These are phyloP conservation scores for Fabrea salina DNA, from an alignment of 169 alveolate species.

Conservation along the genomic window DNA sequence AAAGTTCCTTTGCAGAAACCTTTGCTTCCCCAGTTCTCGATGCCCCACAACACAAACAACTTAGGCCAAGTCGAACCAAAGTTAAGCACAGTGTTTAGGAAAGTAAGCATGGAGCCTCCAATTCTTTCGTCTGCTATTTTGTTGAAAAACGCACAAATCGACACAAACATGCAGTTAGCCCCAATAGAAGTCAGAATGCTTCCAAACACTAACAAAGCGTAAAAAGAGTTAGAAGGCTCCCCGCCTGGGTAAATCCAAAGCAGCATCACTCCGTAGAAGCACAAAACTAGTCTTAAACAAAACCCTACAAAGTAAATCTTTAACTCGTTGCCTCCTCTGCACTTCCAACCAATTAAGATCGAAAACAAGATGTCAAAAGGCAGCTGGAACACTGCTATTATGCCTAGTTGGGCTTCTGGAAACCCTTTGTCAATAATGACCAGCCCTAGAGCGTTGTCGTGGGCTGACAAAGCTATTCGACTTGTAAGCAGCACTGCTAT, in stretches of 20 bases:
- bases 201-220: background rate
- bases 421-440: conserved; percentile 13
- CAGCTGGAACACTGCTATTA: background rate
- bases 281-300: background rate
- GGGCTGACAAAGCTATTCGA: background rate
- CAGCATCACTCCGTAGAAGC: background rate
- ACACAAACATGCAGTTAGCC: conserved; percentile 20
- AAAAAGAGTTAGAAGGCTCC: background rate
- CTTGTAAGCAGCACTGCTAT: background rate
- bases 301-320: background rate
- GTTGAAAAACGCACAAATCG: conserved; percentile 49
- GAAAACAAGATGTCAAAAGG: background rate
- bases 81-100: conserved; percentile 45
- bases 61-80: conserved; percentile 28
- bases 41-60: background rate
- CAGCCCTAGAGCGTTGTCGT: background rate
- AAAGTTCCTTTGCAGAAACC: background rate
- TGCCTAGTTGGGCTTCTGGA: background rate
- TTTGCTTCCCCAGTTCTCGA: background rate
- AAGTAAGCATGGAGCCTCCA: conserved; percentile 53
- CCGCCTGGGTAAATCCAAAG: background rate
- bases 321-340: background rate
- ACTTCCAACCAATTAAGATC: background rate
- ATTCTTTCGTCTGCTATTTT: conserved; percentile 33
- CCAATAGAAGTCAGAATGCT: background rate